Base-by-base conservation (phyloP, 2,329 filamentous ascomycete genomes). In the Pseudofabraea citricarpa region DNA sequence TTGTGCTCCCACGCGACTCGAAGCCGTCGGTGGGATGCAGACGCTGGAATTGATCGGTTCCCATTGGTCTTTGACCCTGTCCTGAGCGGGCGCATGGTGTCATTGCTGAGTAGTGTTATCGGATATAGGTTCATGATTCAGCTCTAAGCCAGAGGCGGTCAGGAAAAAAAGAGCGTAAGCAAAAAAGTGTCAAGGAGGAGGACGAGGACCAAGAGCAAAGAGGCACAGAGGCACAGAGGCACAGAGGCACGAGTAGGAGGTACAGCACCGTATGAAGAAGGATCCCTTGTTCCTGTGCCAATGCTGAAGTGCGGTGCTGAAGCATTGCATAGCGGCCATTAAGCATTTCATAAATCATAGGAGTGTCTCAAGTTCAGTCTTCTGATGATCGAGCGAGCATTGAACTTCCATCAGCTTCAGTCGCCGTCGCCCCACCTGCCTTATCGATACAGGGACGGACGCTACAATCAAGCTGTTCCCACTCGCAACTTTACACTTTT, bases 1-100 rank as follows among this genome's bases (percentile, higher is more conserved):
- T 37, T 37, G 35, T 37, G 35, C 35, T 22, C 35, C 35, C 35
- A 37, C 35, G 21, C 35, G 35, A 37, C 13, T 37, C 35, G 35
- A 21, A 22, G n/a, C 5, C n/a, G 19, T n/a, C 19, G 13, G 13
- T 21, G 8, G 18, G 9, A 20, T 21, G 13, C 35, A 21, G 32
- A 21, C 18, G 5, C 9, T 22, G 18, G 20, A 21, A 15, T 6
- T 22, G 10, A 21, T 8, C 27, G 9, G 10, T 15, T 12, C 6
- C 6, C 10, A 37, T 23, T 37, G 35, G 35, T 22, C 15, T 9
- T 15, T n/a, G 21, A 22, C 35, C 18, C 15, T 37, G 35, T 21
- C 35, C 35, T 37, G 35, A 37, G 35, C 35, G 19, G 35, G 19
- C 15, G 19, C n/a, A 21, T 37, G 35, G 15, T 18, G 18, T 18